Conservation (phyloP, 1,139 yeast species). For the Yamadazyma triangularis region DNA sequence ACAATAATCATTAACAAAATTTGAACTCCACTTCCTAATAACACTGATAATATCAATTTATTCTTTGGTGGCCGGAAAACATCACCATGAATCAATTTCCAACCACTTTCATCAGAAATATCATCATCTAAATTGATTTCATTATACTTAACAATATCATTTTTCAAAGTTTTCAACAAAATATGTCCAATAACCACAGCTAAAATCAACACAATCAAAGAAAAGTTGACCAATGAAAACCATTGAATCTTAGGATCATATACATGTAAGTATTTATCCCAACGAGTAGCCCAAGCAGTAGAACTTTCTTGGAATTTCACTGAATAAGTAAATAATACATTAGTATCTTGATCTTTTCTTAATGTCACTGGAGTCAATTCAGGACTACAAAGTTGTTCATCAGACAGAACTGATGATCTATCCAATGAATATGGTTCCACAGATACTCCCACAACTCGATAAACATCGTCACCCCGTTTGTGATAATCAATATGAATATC, state of each 20-base stretch:
- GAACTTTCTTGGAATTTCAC: constrained; percentile 60
- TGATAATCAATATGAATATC: constrained; percentile 81
- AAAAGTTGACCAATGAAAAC: constrained; percentile 86
- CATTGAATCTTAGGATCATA: constrained; percentile 93
- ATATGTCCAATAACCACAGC: constrained; percentile 79
- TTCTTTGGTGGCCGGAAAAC: constrained; percentile 82
- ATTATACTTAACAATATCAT: constrained; percentile 84
- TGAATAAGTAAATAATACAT: constrained; percentile 39
- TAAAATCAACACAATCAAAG: constrained; percentile 72
- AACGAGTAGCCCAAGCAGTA: constrained; percentile 95
- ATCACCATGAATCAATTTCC: constrained; percentile 96
- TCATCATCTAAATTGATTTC: constrained; percentile 86
- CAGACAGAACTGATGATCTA: constrained; percentile 17
- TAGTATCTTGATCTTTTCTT: constrained; percentile 24
- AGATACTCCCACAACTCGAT: constrained; percentile 86
- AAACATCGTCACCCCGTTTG: constrained; percentile 59
- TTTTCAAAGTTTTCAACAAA: constrained; percentile 72
- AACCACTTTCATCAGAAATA: constrained; percentile 89
- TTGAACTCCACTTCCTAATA: constrained; percentile 89
- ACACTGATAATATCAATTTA: constrained; percentile 67
- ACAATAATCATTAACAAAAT: constrained; percentile 70
- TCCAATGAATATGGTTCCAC: constrained; percentile 67
- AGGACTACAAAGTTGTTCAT: constrained; percentile 27
- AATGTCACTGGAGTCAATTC: constrained; percentile 28
- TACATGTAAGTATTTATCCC: constrained; percentile 95